phyloP scores from a whole-genome alignment of 805 yeast genomes.

The Peterozyma toletana region DNA sequence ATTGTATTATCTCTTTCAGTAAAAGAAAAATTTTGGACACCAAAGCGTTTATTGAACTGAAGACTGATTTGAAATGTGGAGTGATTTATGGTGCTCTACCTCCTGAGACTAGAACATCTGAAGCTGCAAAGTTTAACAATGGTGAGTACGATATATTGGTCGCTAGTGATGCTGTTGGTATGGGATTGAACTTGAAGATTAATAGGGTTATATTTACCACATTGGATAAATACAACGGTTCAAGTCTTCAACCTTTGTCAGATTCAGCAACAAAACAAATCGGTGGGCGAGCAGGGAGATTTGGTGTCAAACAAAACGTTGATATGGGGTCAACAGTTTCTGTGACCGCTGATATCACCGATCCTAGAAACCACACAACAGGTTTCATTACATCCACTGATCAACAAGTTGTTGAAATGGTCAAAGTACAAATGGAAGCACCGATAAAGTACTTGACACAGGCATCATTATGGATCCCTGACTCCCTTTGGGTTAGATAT shows the following conservation, averaged over 20 bases:
- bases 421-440: conserved; percentile 39
- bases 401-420: conserved; percentile 31
- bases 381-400: conserved; percentile 53
- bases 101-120: conserved; percentile 85
- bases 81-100: conserved; percentile 95
- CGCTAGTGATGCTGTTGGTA: conserved; percentile 96
- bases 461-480: conserved; percentile 81
- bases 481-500: conserved; percentile 57
- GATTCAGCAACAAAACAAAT: conserved; percentile 79
- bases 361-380: conserved; percentile 5
- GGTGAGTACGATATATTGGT: conserved; percentile 78
- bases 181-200: conserved; percentile 89
- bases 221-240: conserved; percentile 66
- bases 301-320: conserved; percentile 17
- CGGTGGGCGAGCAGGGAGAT: conserved; percentile 95
- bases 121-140: conserved; percentile 72
- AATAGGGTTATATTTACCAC: conserved; percentile 72
- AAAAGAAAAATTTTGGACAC: conserved; percentile 62
- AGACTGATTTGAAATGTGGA: conserved; percentile 64
- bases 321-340: not conserved
- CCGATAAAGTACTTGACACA: conserved; percentile 44
- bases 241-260: conserved; percentile 35
- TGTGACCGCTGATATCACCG: not conserved
- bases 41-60: conserved; percentile 62
- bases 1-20: conserved; percentile 84